phyloP scores from a whole-genome alignment of 352 stramenopile species.

The Phytophthora capsici region DNA sequence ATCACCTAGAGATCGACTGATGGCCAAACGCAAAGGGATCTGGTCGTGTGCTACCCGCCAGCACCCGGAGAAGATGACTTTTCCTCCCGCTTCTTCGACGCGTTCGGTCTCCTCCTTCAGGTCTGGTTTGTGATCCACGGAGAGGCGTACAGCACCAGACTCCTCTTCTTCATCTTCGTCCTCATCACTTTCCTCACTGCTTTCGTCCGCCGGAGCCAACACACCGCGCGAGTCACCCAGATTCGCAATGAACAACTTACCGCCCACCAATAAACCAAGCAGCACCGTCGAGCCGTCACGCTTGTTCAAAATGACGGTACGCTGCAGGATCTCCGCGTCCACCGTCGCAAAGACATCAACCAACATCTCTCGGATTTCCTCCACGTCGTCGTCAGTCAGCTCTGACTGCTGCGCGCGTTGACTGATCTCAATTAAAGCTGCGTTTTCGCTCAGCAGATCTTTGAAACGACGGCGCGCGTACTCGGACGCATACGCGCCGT shows the following conservation, averaged over 20 bases:
- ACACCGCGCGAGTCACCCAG: conserved; percentile 79
- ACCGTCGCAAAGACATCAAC: conserved; percentile 63
- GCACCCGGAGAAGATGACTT: conserved; percentile 83
- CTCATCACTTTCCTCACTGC: conserved; percentile 21
- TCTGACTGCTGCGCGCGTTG: conserved; percentile 36
- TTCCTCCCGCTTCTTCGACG: conserved; percentile 70
- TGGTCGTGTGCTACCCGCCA: conserved; percentile 85
- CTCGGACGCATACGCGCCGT: conserved; percentile 73
- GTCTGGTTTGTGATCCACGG: conserved; percentile 83
- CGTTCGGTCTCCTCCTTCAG: conserved; percentile 64
- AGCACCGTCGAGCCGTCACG: conserved; percentile 80
- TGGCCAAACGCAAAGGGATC: conserved; percentile 71
- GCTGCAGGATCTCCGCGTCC: conserved; percentile 75
- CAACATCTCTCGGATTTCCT: conserved; percentile 55
- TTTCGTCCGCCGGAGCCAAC: conserved; percentile 42
- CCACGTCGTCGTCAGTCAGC: conserved; percentile 55
- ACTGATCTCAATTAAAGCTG: conserved; percentile 57
- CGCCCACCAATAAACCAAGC: conserved; percentile 67
- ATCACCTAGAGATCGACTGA: conserved; percentile 81
- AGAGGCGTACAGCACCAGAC: conserved; percentile 57
- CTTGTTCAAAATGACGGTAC: conserved; percentile 72
- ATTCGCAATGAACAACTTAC: conserved; percentile 84
- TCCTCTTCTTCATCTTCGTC: conserved; percentile 27
- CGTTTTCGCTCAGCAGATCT: conserved; percentile 58
- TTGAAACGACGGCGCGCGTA: conserved; percentile 64